phyloP scores from a whole-genome alignment of 2,329 filamentous ascomycete genomes.

The Exophiala mesophila region DNA sequence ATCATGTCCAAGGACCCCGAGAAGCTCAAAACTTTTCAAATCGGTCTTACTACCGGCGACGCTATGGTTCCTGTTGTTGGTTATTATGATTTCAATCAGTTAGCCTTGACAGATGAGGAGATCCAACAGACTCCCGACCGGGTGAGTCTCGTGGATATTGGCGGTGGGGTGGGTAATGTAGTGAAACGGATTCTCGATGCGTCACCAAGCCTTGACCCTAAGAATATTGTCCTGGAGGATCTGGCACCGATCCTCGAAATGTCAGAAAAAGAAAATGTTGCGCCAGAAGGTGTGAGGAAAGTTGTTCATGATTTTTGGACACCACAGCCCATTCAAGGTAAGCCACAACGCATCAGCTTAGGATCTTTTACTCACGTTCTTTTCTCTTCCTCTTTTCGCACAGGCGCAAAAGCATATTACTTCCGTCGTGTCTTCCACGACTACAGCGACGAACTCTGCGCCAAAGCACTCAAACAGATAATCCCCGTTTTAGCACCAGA shows the following conservation, averaged over 20 bases:
- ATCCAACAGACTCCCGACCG: constrained; percentile 7
- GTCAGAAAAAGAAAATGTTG: too few species aligned
- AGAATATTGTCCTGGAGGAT: constrained; percentile 17
- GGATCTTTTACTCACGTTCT: constrained; percentile 2
- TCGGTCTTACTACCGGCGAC: constrained; percentile 20
- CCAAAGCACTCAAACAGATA: constrained; percentile 26
- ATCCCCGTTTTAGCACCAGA: constrained; percentile 17
- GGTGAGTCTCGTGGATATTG: constrained; percentile 18
- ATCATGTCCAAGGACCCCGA: constrained; percentile 26
- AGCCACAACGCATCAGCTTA: not conserved
- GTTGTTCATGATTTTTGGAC: constrained; percentile 33
- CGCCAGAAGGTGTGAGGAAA: too few species aligned
- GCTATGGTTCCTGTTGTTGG: constrained; percentile 11
- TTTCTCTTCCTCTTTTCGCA: not conserved
- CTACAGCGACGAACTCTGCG: constrained; percentile 24
- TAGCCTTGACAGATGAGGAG: constrained; percentile 7
- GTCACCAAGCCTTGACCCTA: constrained; percentile 8
- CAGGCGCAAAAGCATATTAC: constrained; percentile 30
- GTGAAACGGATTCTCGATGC: constrained; percentile 13
- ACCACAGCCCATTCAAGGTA: constrained; percentile 27
- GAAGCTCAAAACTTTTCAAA: constrained; percentile 28
- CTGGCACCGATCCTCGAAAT: too few species aligned
- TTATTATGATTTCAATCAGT: constrained; percentile 15
- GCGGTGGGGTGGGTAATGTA: constrained; percentile 18
- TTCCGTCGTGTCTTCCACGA: constrained; percentile 31